Evolutionary conservation across 768 basidiomycete species (phyloP), one percentile per base, ranked within the genome.

Genomic region (Amanita molliuscula): DNA sequence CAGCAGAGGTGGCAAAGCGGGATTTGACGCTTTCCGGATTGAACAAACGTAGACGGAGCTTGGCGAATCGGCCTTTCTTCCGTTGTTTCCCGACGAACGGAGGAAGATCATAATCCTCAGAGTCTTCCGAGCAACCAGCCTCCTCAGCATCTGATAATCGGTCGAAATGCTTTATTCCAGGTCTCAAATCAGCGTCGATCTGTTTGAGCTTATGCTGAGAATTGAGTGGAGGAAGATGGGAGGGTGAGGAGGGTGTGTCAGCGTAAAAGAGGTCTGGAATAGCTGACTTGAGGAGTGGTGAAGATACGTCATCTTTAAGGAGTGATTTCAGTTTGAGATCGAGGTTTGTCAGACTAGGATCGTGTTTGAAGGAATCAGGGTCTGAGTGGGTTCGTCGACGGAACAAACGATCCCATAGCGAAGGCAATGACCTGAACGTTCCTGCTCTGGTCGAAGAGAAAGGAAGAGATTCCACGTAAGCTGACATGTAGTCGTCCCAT

Each of bases 401-500:
- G 52, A 81, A 73, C 16, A 76, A 47, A 33, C 72, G 71, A 10
- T 75, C 70, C 79, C 80, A 83, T 46, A 77, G 63, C 0, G 77
- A 73, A 0, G 63, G 61, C n/a, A 70, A 58, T 4, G 82, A 82
- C 26, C 65, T 63, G 66, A 83, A 84, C 0, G 62, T 68, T 1
- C 82, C 82, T 3, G 81, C 76, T 26, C 82, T 71, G 48, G 75
- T 67, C 1, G 76, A 63, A 15, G 73, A 64, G 50, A 72, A 74
- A 8, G 82, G 81, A 18, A 82, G 69, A 47, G 71, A 72, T 18
- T 73, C 58, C 4, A 76, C 65, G 52, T 82, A 84, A 23, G 75
- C 70, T 3, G 79, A 73, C 18, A 87, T 74, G 53, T 81, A 84
- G 18, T 63, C 67, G 55, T 85, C 81, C 82, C 82, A 87, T 68